Conservation (phyloP, 2,329 filamentous ascomycete species). For the Metarhizium rileyi region DNA sequence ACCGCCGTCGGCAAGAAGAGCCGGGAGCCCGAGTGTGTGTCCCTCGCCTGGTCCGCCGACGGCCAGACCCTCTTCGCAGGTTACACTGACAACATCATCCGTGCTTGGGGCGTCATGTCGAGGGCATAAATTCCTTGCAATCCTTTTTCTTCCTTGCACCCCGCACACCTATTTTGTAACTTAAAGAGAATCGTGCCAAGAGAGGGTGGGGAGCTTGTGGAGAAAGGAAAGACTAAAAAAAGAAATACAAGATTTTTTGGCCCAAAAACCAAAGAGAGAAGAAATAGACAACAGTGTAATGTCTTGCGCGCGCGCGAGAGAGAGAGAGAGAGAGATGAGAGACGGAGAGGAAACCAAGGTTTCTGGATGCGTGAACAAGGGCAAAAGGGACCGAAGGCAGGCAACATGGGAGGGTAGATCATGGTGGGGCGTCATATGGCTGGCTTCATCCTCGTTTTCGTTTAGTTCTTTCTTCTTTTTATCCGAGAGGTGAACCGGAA, state of each 20-base stretch:
- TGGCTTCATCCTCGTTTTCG: conserved; percentile 33
- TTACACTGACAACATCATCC: conserved; percentile 99
- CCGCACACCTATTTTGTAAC: not conserved
- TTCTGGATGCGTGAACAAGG: not conserved
- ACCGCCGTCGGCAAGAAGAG: conserved; percentile 97
- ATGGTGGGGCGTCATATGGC: conserved; percentile 36
- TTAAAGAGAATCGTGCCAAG: conserved; percentile 6
- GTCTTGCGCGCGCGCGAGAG: not conserved
- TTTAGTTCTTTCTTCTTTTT: conserved; percentile 24
- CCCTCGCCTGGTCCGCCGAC: conserved; percentile 94
- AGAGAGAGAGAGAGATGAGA: not conserved
- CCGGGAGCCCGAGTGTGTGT: conserved; percentile 96
- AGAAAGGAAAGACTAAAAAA: not conserved
- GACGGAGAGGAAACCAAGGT: not conserved
- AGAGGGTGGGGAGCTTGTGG: not conserved
- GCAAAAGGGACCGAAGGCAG: not conserved
- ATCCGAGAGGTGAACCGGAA: not conserved
- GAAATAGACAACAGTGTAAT: not conserved
- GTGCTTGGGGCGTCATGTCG: conserved; percentile 96
- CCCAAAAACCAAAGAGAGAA: too few species aligned
- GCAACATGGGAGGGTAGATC: conserved; percentile 21
- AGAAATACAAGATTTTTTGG: not conserved
- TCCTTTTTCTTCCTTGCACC: not conserved
- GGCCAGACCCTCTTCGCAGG: conserved; percentile 99
- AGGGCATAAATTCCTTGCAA: conserved; percentile 52